phyloP scores from a whole-genome alignment of 768 basidiomycete species.

The Ramaria sp. region DNA sequence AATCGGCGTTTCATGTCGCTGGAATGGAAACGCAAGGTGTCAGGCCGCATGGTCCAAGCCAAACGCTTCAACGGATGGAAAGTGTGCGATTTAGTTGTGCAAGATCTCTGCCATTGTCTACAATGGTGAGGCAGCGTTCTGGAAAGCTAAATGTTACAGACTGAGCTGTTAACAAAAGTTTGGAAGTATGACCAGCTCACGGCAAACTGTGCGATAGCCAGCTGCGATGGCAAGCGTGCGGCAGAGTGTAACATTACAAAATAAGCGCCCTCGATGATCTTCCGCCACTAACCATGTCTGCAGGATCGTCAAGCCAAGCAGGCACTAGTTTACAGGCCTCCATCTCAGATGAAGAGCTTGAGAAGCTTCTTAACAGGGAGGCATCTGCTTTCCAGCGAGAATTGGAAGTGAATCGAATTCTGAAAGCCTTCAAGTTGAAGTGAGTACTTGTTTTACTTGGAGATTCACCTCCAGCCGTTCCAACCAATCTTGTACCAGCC shows the following conservation, averaged over 20 bases:
- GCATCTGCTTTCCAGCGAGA: conserved; percentile 81
- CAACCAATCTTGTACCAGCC: conserved; percentile 33
- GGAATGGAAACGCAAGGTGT: background rate
- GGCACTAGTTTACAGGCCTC: background rate
- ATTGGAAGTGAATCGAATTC: conserved; percentile 81
- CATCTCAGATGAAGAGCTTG: conserved; percentile 48
- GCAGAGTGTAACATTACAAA: background rate
- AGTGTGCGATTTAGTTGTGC: background rate
- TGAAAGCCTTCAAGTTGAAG: conserved; percentile 96
- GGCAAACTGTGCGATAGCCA: background rate
- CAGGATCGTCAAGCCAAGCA: background rate
- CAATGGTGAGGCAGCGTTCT: background rate
- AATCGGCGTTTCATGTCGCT: background rate
- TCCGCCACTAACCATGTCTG: conserved; percentile 4
- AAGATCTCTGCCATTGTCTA: background rate
- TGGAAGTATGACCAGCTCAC: background rate
- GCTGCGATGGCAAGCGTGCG: background rate
- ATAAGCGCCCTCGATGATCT: background rate
- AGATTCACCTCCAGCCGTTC: background rate
- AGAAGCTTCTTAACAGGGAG: conserved; percentile 68
- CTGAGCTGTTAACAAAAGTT: background rate
- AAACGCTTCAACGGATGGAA: background rate
- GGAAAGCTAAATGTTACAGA: background rate
- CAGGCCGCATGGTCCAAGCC: background rate
- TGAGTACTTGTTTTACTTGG: conserved; percentile 25